phyloP scores from a whole-genome alignment of 305 asterid genomes.

The Coffea humblotiana region DNA sequence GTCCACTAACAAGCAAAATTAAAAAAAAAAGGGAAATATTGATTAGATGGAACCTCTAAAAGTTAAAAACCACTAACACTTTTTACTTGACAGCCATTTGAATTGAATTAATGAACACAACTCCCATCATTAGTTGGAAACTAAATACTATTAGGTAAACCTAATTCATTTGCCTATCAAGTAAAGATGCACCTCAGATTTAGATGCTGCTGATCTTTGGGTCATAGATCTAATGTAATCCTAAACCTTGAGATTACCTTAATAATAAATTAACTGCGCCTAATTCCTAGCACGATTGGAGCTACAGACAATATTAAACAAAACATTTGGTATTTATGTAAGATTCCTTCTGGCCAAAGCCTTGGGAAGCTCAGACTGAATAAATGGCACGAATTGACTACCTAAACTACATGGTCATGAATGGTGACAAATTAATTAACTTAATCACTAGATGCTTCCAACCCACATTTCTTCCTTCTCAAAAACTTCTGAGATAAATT shows the following conservation, averaged over 20 bases:
- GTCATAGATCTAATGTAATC: neutral
- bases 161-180: neutral
- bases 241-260: neutral
- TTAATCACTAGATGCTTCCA: constrained; percentile 27
- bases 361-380: constrained; percentile 24
- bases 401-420: neutral
- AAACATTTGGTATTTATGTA: constrained; percentile 18
- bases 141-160: neutral
- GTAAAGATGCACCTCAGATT: neutral
- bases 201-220: constrained; percentile 3
- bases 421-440: constrained; percentile 6
- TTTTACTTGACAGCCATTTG: too few relatives aligned
- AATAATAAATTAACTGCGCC: neutral
- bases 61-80: neutral
- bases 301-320: neutral
- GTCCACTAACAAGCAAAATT: neutral
- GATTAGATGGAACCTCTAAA: neutral
- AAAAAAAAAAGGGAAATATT: neutral
- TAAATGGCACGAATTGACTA: neutral
- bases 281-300: neutral
- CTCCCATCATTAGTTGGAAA: too few relatives aligned
- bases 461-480: constrained; percentile 17
- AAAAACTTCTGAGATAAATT: constrained; percentile 2
- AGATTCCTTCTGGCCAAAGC: constrained; percentile 28
- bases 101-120: too few relatives aligned